Conservation (phyloP, 2,329 filamentous ascomycete genomes). For the Botrytis hyacinthi region DNA sequence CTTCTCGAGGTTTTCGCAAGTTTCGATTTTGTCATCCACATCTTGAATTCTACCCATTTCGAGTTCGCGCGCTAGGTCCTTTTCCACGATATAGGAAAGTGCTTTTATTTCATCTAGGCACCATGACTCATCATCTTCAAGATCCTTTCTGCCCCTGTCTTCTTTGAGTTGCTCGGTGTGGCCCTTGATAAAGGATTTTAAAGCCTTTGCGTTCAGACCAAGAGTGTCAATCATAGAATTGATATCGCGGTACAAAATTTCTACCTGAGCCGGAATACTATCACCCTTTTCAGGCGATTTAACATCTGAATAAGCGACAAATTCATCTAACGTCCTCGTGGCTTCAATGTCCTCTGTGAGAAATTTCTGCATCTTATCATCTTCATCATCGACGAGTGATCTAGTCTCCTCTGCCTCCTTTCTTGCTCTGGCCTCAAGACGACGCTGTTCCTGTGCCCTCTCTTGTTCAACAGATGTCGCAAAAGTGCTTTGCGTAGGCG, state of each 20-base stretch:
- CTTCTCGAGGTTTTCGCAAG: constrained; percentile 64
- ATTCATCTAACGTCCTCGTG: constrained; percentile 63
- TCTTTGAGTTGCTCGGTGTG: constrained; percentile 58
- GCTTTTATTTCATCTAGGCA: constrained; percentile 72
- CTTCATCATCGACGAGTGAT: constrained; percentile 64
- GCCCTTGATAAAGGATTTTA: constrained; percentile 59
- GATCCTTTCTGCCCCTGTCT: constrained; percentile 61
- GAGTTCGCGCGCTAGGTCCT: constrained; percentile 62
- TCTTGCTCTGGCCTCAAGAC: constrained; percentile 46
- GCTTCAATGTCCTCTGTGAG: constrained; percentile 60
- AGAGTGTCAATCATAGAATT: constrained; percentile 94
- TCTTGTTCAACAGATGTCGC: constrained; percentile 31
- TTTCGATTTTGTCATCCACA: constrained; percentile 65
- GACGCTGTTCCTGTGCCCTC: constrained; percentile 34
- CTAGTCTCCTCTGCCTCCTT: constrained; percentile 57
- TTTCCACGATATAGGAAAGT: constrained; percentile 62
- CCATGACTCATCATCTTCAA: constrained; percentile 69
- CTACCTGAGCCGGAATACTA: constrained; percentile 60
- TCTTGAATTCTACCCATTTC: constrained; percentile 67
- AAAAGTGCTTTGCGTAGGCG: constrained; percentile 41
- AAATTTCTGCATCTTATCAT: constrained; percentile 63
- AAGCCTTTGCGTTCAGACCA: constrained; percentile 74
- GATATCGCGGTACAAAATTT: constrained; percentile 73
- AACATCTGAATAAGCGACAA: constrained; percentile 61
- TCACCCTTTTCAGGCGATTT: constrained; percentile 47